Percentiles rank a stretch among this genome's conserved stretches.
These are phyloP conservation scores for Coemansia sp. DNA, from an alignment of 192 early-diverging fungal species.

Conservation along the genomic window DNA sequence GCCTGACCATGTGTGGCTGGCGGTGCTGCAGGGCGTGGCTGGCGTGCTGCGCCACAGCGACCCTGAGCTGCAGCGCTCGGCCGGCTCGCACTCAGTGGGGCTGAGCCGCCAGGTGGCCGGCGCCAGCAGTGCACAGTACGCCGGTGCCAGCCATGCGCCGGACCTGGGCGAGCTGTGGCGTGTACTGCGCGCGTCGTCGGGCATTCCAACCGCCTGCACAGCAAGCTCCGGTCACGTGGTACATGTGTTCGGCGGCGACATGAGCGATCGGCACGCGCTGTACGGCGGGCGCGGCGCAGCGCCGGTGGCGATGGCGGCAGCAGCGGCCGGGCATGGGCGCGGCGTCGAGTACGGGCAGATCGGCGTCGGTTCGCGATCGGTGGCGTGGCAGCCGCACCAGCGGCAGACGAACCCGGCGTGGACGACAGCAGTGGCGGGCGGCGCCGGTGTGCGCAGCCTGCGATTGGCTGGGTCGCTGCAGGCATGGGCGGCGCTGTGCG, in stretches of 20 bases:
- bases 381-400: constrained; percentile 27
- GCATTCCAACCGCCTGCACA: constrained; percentile 5
- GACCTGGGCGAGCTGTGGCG: constrained; percentile 27
- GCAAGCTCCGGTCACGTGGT: constrained; percentile 22
- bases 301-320: constrained; percentile 43
- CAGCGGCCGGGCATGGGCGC: constrained; percentile 7
- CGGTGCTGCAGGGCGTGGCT: constrained; percentile 29
- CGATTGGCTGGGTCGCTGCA: constrained; percentile 28
- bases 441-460: constrained; percentile 21
- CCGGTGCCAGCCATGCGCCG: neutral
- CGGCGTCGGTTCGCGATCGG: constrained; percentile 5
- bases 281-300: constrained; percentile 30
- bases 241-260: constrained; percentile 30
- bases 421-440: constrained; percentile 13
- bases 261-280: constrained; percentile 31
- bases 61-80: neutral
- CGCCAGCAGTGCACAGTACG: neutral
- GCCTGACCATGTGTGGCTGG: constrained; percentile 43
- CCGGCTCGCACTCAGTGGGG: neutral
- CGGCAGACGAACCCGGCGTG: constrained; percentile 42
- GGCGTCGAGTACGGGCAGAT: constrained; percentile 21
- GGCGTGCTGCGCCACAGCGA: constrained; percentile 16
- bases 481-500: constrained; percentile 40
- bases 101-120: neutral
- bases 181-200: constrained; percentile 27